Conservation (phyloP, 2,329 filamentous ascomycete species). For the Cordyceps javanica region DNA sequence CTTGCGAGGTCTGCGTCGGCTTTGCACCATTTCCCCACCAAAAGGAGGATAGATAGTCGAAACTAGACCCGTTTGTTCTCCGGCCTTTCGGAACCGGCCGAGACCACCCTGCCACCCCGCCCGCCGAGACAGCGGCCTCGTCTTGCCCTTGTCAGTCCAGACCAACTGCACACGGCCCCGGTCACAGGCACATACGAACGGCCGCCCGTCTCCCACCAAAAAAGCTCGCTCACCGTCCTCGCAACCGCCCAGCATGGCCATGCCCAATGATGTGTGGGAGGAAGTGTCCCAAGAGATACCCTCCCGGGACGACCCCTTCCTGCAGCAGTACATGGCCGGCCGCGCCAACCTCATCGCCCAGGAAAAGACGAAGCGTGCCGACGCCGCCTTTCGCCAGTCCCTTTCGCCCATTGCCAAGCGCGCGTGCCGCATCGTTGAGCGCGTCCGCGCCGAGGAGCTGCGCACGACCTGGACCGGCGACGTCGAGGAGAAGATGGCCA, state of each 20-base stretch:
- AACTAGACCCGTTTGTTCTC: neutral
- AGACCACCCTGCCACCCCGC: neutral
- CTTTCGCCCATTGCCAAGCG: slow-evolving; percentile 73
- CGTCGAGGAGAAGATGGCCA: slow-evolving; percentile 63
- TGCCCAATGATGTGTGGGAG: slow-evolving; percentile 53
- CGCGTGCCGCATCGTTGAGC: slow-evolving; percentile 73
- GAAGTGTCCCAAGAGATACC: slow-evolving; percentile 53
- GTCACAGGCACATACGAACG: neutral
- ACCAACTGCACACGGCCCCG: neutral
- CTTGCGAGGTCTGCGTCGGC: too few species aligned
- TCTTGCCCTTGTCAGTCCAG: neutral
- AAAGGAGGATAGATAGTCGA: neutral
- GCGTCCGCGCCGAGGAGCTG: slow-evolving; percentile 73
- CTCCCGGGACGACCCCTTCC: slow-evolving; percentile 60
- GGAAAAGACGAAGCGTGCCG: slow-evolving; percentile 77
- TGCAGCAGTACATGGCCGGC: slow-evolving; percentile 74
- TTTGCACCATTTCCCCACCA: neutral
- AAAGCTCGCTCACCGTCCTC: neutral
- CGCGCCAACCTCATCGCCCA: slow-evolving; percentile 70
- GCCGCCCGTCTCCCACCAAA: neutral
- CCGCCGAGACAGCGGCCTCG: too few species aligned
- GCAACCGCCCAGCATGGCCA: slow-evolving; percentile 25
- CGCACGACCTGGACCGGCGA: slow-evolving; percentile 68
- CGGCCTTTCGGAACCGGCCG: slow-evolving; percentile 4
- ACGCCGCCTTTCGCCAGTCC: slow-evolving; percentile 60